Conservation (phyloP, 1,284 basidiomycete genomes). For the Fomitopsis palustris region DNA sequence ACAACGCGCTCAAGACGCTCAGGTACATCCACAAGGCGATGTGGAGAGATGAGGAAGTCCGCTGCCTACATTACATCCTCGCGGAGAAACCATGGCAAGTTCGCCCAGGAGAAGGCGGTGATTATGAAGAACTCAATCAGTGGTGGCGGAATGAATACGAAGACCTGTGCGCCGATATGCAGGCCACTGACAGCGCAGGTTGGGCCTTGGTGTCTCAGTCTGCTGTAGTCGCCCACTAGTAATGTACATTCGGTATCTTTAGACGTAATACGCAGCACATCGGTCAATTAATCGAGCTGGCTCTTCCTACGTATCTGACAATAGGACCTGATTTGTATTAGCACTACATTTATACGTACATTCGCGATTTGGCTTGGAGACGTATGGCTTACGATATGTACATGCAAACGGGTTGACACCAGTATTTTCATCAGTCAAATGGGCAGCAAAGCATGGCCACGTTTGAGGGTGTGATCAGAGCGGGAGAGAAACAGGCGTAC, state of each 20-base stretch:
- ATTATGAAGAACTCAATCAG: conserved; percentile 48
- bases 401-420: background rate
- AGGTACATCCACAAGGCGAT: conserved; percentile 61
- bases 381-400: background rate
- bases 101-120: conserved; percentile 30
- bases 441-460: background rate
- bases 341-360: background rate
- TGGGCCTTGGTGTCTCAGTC: conserved; percentile 44
- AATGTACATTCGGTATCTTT: background rate
- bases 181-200: conserved; percentile 40
- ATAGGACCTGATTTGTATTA: background rate
- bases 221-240: conserved; percentile 40
- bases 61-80: conserved; percentile 74
- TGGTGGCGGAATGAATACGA: conserved; percentile 82
- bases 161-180: conserved; percentile 44
- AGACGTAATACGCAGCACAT: background rate
- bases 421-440: background rate
- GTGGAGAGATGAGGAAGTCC: conserved; percentile 79
- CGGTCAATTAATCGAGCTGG: background rate
- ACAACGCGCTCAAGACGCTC: conserved; percentile 85
- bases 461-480: background rate
- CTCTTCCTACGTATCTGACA: background rate
- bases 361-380: background rate
- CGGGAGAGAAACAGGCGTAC: background rate
- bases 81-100: conserved; percentile 75